These are phyloP conservation scores for Aureobasidium sp. DNA, from an alignment of 2,329 filamentous ascomycete genomes.

Conservation along the genomic window DNA sequence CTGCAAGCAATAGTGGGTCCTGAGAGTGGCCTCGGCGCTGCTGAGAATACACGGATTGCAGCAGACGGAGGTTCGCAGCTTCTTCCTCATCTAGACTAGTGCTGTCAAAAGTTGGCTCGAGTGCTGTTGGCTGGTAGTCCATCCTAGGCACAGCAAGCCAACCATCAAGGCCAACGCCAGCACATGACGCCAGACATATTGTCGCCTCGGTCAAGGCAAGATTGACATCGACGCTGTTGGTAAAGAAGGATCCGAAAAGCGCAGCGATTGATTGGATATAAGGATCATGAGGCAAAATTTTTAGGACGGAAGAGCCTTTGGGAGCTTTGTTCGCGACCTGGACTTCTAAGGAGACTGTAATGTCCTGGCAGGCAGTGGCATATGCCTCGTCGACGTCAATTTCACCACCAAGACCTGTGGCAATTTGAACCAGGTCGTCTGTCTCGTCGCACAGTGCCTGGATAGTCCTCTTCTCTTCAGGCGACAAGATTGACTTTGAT, in stretches of 20 bases:
- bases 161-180: constrained; percentile 77
- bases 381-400: constrained; percentile 68
- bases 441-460: constrained; percentile 71
- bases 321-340: constrained; percentile 19
- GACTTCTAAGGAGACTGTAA: constrained; percentile 31
- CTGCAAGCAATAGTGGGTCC: constrained; percentile 36
- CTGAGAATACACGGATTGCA: constrained; percentile 28
- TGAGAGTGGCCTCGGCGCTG: constrained; percentile 31
- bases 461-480: constrained; percentile 54
- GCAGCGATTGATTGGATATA: constrained; percentile 46
- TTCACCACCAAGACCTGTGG: constrained; percentile 60
- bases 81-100: constrained; percentile 38
- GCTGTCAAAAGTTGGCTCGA: constrained; percentile 18
- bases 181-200: constrained; percentile 75
- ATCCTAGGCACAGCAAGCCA: constrained; percentile 66
- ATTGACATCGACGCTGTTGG: constrained; percentile 88
- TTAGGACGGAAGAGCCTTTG: neutral
- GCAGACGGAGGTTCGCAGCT: constrained; percentile 19
- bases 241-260: constrained; percentile 72
- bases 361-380: constrained; percentile 56
- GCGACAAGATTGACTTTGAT: constrained; percentile 32
- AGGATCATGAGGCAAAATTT: constrained; percentile 47
- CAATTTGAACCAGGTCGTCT: constrained; percentile 62
- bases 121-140: constrained; percentile 17
- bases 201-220: constrained; percentile 78